Evolutionary conservation across 2,329 filamentous ascomycete species (phyloP), one percentile per base, ranked within the genome.

Genomic region (Phoma sp.): DNA sequence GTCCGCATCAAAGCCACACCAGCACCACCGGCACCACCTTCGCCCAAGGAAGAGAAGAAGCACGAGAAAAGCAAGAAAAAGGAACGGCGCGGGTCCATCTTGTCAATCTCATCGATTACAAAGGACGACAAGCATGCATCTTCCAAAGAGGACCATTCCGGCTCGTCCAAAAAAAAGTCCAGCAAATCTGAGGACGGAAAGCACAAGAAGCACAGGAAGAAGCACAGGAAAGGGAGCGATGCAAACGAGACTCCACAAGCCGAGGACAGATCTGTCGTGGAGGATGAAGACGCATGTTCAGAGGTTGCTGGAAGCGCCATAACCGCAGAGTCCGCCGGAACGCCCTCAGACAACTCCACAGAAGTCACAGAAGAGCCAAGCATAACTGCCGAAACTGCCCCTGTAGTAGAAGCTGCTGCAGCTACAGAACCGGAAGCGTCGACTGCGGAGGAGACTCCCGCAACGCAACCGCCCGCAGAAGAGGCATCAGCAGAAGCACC

Each of bases 21-120:
- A 1, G 56, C 64, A 29, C 38, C 64, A 32, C 54, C 65, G 11
- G 24, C 66, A 11, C 45, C 60, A 25, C 47, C 60, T n/a, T 52
- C 66, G 13, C 48, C 60, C 10, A 70, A 73, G 47, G 68, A 72
- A 25, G 62, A 69, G n/a, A 72, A 67, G 55, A 70, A 71, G 47
- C 47, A 42, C 7, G 56, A 55, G 3, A 59, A 59, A 27, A 22
- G 60, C 11, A 68, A 68, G 55, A 69, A 65, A 55, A 69, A 61
- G 42, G 60, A 65, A 27, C 56, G 63, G 14, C 58, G 59, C 4
- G 47, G 52, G 24, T 67, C 65, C 0, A 51, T 64, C 7, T 42
- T 64, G 9, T 65, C 64, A 4, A 50, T 61, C 22, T 61, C 62
- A 0, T 62, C 63, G 4, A 40, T 40, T 9, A 29, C 47, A 14